Evolutionary conservation across 176 grass and related monocot genomes (phyloP).

Genomic region (Paspalum vaginatum): DNA sequence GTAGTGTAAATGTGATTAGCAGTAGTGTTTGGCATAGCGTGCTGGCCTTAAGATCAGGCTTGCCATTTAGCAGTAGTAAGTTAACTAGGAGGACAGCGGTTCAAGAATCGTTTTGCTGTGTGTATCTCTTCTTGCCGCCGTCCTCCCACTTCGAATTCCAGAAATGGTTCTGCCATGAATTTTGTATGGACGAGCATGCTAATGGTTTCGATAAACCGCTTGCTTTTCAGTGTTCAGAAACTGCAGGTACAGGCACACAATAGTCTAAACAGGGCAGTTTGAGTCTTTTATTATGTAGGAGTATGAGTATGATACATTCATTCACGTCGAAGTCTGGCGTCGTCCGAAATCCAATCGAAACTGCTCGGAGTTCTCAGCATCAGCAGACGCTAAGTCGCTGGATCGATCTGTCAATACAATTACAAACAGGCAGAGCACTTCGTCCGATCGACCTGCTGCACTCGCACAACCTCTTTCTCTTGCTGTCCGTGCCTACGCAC

Average conservation of each 20-base stretch:
- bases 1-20: background rate
- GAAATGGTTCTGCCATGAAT: background rate
- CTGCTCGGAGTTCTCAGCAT: slow-evolving; percentile 38
- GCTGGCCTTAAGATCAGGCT: background rate
- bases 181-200: background rate
- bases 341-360: slow-evolving; percentile 25
- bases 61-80: background rate
- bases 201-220: background rate
- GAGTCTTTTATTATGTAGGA: background rate
- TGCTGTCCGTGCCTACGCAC: slow-evolving; percentile 17
- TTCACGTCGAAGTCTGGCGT: slow-evolving; percentile 24
- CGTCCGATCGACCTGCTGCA: background rate
- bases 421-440: background rate
- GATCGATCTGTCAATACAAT: background rate
- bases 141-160: background rate
- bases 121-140: background rate
- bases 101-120: slow-evolving; percentile 20
- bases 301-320: slow-evolving; percentile 34
- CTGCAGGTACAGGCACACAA: background rate
- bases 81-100: background rate
- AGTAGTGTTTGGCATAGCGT: background rate
- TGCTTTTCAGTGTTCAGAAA: slow-evolving; percentile 12
- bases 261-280: background rate
- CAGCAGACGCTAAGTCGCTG: slow-evolving; percentile 6
- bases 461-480: background rate